Evolutionary conservation across 371 early-diverging fungal genomes (phyloP).

Genomic region (Zopfochytrium polystomum): DNA sequence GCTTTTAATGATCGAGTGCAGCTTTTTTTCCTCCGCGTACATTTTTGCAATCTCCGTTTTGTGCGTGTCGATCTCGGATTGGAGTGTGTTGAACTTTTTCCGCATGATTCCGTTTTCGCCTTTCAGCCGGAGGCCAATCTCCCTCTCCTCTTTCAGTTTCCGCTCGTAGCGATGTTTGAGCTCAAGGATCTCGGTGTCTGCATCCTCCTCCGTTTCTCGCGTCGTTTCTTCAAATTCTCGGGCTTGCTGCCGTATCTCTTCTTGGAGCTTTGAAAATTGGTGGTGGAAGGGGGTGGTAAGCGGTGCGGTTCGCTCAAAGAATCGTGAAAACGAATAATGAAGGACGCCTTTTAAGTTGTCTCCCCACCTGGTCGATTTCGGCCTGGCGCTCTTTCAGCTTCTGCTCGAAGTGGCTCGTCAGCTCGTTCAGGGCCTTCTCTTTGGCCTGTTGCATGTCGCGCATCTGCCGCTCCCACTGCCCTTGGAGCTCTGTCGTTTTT

Average conservation of each 20-base stretch:
- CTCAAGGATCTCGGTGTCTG: conserved; percentile 47
- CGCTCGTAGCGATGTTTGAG: conserved; percentile 45
- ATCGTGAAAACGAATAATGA: not conserved
- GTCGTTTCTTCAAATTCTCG: conserved; percentile 49
- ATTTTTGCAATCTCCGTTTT: conserved; percentile 47
- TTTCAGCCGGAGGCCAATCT: conserved; percentile 53
- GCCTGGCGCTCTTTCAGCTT: conserved; percentile 38
- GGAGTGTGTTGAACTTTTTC: conserved; percentile 61
- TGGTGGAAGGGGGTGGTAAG: not conserved
- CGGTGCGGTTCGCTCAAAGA: not conserved
- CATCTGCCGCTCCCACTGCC: conserved; percentile 28
- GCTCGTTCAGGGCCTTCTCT: conserved; percentile 38
- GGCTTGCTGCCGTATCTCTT: conserved; percentile 34
- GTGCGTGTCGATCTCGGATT: conserved; percentile 58
- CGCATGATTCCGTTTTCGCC: conserved; percentile 62
- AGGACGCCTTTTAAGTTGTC: conserved; percentile 1
- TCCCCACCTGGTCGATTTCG: conserved; percentile 44
- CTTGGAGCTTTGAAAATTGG: conserved; percentile 35
- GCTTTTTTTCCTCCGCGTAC: conserved; percentile 50
- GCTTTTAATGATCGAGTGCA: conserved; percentile 45
- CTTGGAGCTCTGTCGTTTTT: conserved; percentile 42
- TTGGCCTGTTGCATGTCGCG: conserved; percentile 39
- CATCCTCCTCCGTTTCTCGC: conserved; percentile 45
- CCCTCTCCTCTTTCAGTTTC: conserved; percentile 46
- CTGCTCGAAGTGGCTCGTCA: conserved; percentile 47